Percentiles rank a stretch among this genome's conserved stretches.
These are phyloP conservation scores for Sugiyamaella chiloensis DNA, from an alignment of 805 yeast genomes.

Conservation along the genomic window DNA sequence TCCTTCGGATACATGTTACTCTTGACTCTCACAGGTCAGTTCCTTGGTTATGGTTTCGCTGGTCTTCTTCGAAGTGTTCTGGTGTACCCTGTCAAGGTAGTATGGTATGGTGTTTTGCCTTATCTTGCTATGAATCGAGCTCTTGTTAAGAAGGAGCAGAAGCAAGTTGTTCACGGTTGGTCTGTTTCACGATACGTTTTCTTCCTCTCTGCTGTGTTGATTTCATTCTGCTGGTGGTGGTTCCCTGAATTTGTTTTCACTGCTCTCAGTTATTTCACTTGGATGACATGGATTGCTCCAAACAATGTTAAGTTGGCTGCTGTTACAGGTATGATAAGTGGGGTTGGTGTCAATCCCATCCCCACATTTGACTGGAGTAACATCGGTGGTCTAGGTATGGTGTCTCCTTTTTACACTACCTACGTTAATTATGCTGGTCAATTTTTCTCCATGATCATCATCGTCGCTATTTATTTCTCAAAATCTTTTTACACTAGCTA, in stretches of 20 bases:
- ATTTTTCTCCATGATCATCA: constrained; percentile 21
- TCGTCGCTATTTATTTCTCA: constrained; percentile 49
- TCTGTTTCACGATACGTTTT: constrained; percentile 49
- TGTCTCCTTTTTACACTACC: constrained; percentile 19
- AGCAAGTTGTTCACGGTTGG: constrained; percentile 53
- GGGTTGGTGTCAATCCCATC: constrained; percentile 41
- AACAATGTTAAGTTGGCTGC: constrained; percentile 57
- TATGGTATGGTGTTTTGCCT: constrained; percentile 55
- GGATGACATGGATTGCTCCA: constrained; percentile 55
- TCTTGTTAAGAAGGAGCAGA: constrained; percentile 31
- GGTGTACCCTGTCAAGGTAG: constrained; percentile 41
- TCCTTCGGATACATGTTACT: constrained; percentile 43
- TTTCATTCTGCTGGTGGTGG: constrained; percentile 58
- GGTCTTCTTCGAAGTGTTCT: constrained; percentile 53
- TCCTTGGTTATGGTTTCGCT: constrained; percentile 51
- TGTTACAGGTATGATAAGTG: constrained; percentile 51
- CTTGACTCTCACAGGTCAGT: constrained; percentile 46
- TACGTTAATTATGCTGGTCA: constrained; percentile 15
- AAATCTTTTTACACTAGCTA: constrained; percentile 58
- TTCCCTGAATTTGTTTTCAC: constrained; percentile 63
- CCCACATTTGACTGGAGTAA: constrained; percentile 40
- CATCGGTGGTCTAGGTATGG: constrained; percentile 28
- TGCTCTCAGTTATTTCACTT: constrained; percentile 59
- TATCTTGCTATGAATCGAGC: constrained; percentile 52
- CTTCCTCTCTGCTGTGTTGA: constrained; percentile 42